Evolutionary conservation across 306 rosid genomes (phyloP), one percentile per base, ranked within the genome.

Genomic region (Prunus mume): DNA sequence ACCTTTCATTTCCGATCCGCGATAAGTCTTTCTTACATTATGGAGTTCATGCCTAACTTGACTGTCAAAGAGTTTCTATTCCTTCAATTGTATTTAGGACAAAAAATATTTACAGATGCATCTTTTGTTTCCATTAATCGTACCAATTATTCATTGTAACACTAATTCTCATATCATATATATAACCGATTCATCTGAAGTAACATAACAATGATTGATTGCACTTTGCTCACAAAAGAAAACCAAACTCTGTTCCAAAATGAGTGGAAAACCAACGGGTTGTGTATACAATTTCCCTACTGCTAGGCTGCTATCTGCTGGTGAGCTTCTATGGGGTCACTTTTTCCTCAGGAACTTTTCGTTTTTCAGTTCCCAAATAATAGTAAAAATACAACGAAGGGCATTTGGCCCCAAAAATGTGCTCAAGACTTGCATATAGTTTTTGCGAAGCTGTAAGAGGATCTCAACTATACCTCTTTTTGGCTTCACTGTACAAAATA

Each of bases 401-500:
- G 8, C 13, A 25, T 28, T 17, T 22, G 51, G 8, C 50, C 43
- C n/a, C 49, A n/a, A 30, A 41, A 11, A 71, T 4, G 64, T 20
- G 22, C 76, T 9, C 19, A 56, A 14, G 22, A 20, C 18, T 20
- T 25, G 38, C 18, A 25, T 60, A 47, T 12, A 47, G 17, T 47
- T 47, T 52, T 52, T 18, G 0, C 5, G 20, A 52, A 52, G 10
- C 22, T 52, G 5, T 22, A 18, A 3, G 24, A 52, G 5, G 24
- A 54, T 72, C 76, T 82, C 54, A 76, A 70, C 78, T 78, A 78
- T 51, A 25, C 80, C 83, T 70, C 80, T 88, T 85, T 76, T 86
- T 88, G 62, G 90, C 85, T 82, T 85, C 91, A 79, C 96, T 78
- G 75, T 90, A 90, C 57, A 85, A 65, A 75, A 88, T 47, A 12